These are phyloP conservation scores for Casuarina glauca DNA, from an alignment of 306 rosid species.

Conservation along the genomic window DNA sequence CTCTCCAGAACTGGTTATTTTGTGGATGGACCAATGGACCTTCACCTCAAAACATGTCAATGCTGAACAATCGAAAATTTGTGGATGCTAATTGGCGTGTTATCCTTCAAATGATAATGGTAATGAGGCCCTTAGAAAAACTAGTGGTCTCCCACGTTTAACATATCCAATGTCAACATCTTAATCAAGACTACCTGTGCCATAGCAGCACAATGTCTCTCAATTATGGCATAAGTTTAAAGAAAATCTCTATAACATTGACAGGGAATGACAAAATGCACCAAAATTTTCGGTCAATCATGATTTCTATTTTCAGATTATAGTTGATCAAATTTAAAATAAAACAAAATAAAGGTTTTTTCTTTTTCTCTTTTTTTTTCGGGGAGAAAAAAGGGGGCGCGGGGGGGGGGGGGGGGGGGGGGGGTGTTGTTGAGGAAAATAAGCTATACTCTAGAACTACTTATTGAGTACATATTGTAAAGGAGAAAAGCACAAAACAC, in stretches of 20 bases:
- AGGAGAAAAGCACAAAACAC: not conserved
- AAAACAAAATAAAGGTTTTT: not conserved
- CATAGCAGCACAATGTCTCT: not conserved
- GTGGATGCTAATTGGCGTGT: not conserved
- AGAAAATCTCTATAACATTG: not conserved
- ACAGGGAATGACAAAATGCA: not conserved
- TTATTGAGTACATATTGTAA: not conserved
- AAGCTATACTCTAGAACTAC: not conserved
- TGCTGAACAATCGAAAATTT: no score
- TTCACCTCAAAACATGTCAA: not conserved
- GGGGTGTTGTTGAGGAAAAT: not conserved
- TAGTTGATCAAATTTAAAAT: not conserved
- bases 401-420: no score
- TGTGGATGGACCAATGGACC: not conserved
- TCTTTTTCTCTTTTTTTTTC: no score
- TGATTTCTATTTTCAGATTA: not conserved
- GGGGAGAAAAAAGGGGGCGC: no score
- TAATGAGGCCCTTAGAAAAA: not conserved
- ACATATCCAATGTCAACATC: not conserved
- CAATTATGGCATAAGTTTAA: not conserved
- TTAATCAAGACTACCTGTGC: not conserved
- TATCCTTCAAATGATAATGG: not conserved
- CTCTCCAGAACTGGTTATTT: not conserved
- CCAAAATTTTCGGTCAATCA: not conserved
- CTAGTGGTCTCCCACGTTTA: not conserved